These are phyloP conservation scores for Echinochloa phyllopogon DNA, from an alignment of 176 grass and related monocot genomes.

Conservation along the genomic window DNA sequence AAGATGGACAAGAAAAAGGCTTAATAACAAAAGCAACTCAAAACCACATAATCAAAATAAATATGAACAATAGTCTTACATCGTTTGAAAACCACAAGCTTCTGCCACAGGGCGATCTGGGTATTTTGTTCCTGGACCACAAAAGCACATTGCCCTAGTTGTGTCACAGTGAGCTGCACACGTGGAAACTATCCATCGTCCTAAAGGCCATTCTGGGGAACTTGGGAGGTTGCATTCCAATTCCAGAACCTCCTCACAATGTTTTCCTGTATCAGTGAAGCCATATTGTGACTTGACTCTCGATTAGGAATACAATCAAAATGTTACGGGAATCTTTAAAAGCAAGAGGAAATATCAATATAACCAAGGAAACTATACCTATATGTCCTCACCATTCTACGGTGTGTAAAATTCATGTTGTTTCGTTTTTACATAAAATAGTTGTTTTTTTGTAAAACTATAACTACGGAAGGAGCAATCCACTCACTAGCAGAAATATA, in stretches of 20 bases:
- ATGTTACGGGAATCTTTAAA: not conserved
- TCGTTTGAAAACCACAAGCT: constrained; percentile 90
- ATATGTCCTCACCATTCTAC: not conserved
- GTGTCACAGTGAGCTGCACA: constrained; percentile 87
- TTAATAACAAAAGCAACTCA: constrained; percentile 36
- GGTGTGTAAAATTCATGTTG: not conserved
- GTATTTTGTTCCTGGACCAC: constrained; percentile 87
- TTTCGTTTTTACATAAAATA: constrained; percentile 18
- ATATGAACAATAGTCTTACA: constrained; percentile 45
- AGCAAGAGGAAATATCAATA: constrained; percentile 12
- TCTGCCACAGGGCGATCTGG: constrained; percentile 88
- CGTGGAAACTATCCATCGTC: constrained; percentile 82
- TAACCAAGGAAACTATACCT: not conserved
- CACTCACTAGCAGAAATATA: constrained; percentile 1
- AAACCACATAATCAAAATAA: constrained; percentile 1
- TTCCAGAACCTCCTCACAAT: constrained; percentile 65
- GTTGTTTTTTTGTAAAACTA: not conserved
- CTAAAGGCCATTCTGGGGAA: constrained; percentile 67
- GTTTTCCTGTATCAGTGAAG: constrained; percentile 62
- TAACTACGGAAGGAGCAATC: constrained; percentile 10
- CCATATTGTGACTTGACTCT: not conserved
- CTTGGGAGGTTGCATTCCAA: constrained; percentile 76
- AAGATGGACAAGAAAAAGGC: constrained; percentile 42
- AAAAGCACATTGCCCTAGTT: constrained; percentile 94
- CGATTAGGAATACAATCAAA: constrained; percentile 25